Evolutionary conservation across 805 yeast species (phyloP).

Genomic region (Candida ficus): DNA sequence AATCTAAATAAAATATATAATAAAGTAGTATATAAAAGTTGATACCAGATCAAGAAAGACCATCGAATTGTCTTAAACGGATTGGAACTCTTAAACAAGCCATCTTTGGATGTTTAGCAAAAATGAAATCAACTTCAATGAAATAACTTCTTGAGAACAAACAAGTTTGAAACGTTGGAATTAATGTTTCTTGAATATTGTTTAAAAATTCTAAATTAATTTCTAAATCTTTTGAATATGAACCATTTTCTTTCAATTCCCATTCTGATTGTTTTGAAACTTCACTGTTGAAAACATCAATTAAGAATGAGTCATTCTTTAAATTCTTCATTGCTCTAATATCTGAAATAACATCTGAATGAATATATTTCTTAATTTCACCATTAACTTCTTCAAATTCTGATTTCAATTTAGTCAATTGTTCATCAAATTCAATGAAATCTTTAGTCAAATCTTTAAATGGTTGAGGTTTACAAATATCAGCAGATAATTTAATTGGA

Average conservation of each 20-base stretch:
- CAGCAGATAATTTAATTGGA: constrained; percentile 36
- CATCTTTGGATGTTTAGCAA: constrained; percentile 23
- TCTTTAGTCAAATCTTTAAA: constrained; percentile 21
- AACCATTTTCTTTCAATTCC: constrained; percentile 4
- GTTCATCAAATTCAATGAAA: too few relatives aligned
- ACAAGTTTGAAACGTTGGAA: constrained; percentile 63
- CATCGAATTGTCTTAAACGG: constrained; percentile 29
- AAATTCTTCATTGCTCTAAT: constrained; percentile 19
- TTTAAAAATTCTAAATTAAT: constrained; percentile 38
- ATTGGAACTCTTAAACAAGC: constrained; percentile 33
- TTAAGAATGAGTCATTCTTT: constrained; percentile 8
- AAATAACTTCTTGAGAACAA: constrained; percentile 54
- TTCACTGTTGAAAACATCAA: constrained; percentile 4
- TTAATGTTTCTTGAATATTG: constrained; percentile 42
- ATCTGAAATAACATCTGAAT: constrained; percentile 13
- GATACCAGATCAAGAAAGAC: constrained; percentile 7
- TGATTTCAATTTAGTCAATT: too few relatives aligned
- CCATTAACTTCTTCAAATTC: constrained; percentile 8
- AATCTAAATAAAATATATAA: too few relatives aligned
- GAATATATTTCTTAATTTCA: constrained; percentile 11
- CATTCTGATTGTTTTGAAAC: constrained; percentile 23
- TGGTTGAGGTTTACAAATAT: constrained; percentile 18
- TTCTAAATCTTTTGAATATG: constrained; percentile 22
- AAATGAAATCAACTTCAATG: constrained; percentile 42
- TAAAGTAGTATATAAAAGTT: too few relatives aligned